Base-by-base conservation (phyloP, 805 yeast genomes). In the Starmerella kuoi region DNA sequence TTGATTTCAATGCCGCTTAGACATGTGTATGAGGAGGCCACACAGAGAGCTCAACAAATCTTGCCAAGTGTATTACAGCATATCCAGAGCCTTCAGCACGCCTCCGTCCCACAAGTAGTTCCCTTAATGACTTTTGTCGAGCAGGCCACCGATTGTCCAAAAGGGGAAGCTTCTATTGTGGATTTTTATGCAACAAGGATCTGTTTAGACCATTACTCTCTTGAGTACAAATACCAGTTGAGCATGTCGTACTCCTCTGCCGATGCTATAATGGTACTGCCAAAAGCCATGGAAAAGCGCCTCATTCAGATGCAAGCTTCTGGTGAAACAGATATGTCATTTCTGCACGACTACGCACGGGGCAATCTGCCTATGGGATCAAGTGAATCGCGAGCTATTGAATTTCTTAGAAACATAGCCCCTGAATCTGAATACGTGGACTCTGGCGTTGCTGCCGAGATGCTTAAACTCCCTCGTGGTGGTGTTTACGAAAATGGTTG, bases 291-390 rank as follows among this genome's bases (percentile, higher is more conserved):
- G 2, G 48, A 45, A 28, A 17, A 11, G 7, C 47, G 47, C 5
- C 38, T 38, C n/a, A 20, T 35, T 9, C 23, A 26, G 17, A 38
- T 27, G 15, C 20, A 37, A 26, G 12, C 30, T 19, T n/a, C 25
- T 17, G 14, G 12, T 27, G 7, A 24, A 37, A 28, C 34, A 19
- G 21, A 19, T 17, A 8, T 24, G 43, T 45, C 34, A 35, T 17
- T 46, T 33, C 8, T 33, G 19, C 32, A 22, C 24, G 51, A 52
- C 37, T 54, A 52, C 25, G 56, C 54, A 5, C 33, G 42, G 12
- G 45, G 38, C 12, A 52, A 51, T 31, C 26, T 52, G 17, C 42
- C 49, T 2, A 20, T 30, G 8, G 42, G 31, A 3, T 38, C 40
- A n/a, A 22, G 36, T n/a, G 47, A 47, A 34, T 33, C 51, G 18